These are phyloP conservation scores for Penicillium ucsense DNA, from an alignment of 495 filamentous ascomycete species.

Conservation along the genomic window DNA sequence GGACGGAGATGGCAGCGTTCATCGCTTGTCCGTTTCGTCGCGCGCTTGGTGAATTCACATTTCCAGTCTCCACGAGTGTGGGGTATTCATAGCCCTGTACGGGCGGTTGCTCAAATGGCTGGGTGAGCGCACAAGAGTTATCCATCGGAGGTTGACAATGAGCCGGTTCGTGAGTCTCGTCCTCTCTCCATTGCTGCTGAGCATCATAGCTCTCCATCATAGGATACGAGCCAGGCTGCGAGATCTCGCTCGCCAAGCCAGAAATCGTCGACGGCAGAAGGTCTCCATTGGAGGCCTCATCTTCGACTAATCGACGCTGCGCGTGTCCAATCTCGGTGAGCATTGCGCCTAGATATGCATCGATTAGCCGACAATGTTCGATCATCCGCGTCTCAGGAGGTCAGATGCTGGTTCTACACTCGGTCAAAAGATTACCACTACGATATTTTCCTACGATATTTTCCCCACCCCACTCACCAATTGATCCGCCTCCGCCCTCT, in stretches of 20 bases:
- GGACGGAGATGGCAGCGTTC: constrained; percentile 1
- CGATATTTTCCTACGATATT: neutral
- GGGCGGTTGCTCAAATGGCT: neutral
- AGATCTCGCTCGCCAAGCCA: constrained; percentile 9
- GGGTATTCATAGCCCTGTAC: constrained; percentile 6
- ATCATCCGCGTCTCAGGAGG: neutral
- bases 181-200: neutral
- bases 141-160: neutral
- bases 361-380: too few relatives aligned
- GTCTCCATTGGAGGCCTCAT: constrained; percentile 13
- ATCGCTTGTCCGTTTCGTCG: neutral
- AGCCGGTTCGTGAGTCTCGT: neutral
- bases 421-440: neutral
- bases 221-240: constrained; percentile 13
- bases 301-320: constrained; percentile 27
- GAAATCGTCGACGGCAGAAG: constrained; percentile 12
- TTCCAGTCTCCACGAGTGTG: constrained; percentile 1
- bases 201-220: constrained; percentile 1
- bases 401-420: neutral
- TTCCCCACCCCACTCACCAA: constrained; percentile 21
- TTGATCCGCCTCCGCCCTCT: constrained; percentile 22
- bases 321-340: constrained; percentile 33
- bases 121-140: constrained; percentile 2
- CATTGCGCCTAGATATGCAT: constrained; percentile 17
- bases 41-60: constrained; percentile 1